These are phyloP conservation scores for Thelonectria discophora DNA, from an alignment of 2,329 filamentous ascomycete species.

Conservation along the genomic window DNA sequence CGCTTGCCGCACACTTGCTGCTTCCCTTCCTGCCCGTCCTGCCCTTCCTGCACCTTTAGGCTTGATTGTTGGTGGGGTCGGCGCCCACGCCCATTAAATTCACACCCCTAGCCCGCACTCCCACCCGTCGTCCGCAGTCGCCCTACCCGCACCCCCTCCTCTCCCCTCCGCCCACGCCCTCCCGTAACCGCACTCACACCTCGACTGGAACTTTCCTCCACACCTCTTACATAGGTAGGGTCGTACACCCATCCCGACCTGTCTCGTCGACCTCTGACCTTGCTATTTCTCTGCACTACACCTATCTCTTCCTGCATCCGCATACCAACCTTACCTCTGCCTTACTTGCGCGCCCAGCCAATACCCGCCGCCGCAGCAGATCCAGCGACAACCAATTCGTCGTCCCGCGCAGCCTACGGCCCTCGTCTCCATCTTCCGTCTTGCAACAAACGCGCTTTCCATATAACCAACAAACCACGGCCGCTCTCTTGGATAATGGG, in stretches of 20 bases:
- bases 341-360: not conserved
- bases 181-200: slow-evolving; percentile 22
- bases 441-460: slow-evolving; percentile 20
- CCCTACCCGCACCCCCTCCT: slow-evolving; percentile 26
- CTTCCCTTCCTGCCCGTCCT: slow-evolving; percentile 9
- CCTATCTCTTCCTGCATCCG: slow-evolving; percentile 13
- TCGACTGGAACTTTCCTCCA: slow-evolving; percentile 5
- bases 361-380: slow-evolving; percentile 12
- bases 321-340: slow-evolving; percentile 11
- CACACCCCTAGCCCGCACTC: not conserved
- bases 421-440: slow-evolving; percentile 20
- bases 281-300: slow-evolving; percentile 19
- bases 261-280: slow-evolving; percentile 7
- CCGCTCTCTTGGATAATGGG: slow-evolving; percentile 37
- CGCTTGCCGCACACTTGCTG: slow-evolving; percentile 20
- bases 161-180: slow-evolving; percentile 22
- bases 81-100: slow-evolving; percentile 10
- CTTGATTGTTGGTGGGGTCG: slow-evolving; percentile 29
- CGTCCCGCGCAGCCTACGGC: slow-evolving; percentile 27
- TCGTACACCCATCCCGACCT: slow-evolving; percentile 21
- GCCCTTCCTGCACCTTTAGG: too few relatives aligned
- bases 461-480: slow-evolving; percentile 18
- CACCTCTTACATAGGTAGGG: slow-evolving; percentile 20
- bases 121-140: not conserved
- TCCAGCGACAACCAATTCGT: slow-evolving; percentile 21